phyloP scores from a whole-genome alignment of 2,329 filamentous ascomycete genomes.

The Aciculosporium take region DNA sequence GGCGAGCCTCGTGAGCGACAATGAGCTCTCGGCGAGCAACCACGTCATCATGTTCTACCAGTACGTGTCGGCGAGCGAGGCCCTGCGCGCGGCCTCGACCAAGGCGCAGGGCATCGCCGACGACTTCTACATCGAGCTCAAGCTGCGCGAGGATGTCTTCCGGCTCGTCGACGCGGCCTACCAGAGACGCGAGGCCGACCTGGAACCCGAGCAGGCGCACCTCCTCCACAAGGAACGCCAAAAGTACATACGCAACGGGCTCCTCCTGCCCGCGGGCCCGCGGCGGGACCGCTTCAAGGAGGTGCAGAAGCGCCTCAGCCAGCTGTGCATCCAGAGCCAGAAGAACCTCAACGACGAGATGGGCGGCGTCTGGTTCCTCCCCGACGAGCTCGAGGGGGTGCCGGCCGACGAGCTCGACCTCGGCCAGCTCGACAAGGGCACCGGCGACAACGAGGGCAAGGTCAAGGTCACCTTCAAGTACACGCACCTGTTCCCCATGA shows the following conservation, averaged over 20 bases:
- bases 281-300: conserved; percentile 71
- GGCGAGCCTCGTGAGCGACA: conserved; percentile 63
- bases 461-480: conserved; percentile 72
- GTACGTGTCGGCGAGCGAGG: conserved; percentile 55
- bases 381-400: conserved; percentile 59
- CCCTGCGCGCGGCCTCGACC: conserved; percentile 59
- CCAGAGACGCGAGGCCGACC: conserved; percentile 34
- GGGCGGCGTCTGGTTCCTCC: conserved; percentile 66
- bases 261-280: conserved; percentile 54
- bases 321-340: conserved; percentile 60
- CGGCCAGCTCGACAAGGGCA: conserved; percentile 54
- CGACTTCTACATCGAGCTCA: conserved; percentile 63
- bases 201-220: conserved; percentile 57
- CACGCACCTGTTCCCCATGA: conserved; percentile 61
- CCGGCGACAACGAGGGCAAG: conserved; percentile 57
- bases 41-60: conserved; percentile 70
- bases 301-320: conserved; percentile 67
- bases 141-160: conserved; percentile 74
- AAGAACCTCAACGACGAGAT: conserved; percentile 76
- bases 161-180: conserved; percentile 45
- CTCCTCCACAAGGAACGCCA: conserved; percentile 67
- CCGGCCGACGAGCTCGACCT: conserved; percentile 55
- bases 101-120: conserved; percentile 64
- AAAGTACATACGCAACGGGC: conserved; percentile 61
- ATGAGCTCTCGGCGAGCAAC: conserved; percentile 41